These are phyloP conservation scores for Aspergillus ustus DNA, from an alignment of 2,329 filamentous ascomycete species.

Conservation along the genomic window DNA sequence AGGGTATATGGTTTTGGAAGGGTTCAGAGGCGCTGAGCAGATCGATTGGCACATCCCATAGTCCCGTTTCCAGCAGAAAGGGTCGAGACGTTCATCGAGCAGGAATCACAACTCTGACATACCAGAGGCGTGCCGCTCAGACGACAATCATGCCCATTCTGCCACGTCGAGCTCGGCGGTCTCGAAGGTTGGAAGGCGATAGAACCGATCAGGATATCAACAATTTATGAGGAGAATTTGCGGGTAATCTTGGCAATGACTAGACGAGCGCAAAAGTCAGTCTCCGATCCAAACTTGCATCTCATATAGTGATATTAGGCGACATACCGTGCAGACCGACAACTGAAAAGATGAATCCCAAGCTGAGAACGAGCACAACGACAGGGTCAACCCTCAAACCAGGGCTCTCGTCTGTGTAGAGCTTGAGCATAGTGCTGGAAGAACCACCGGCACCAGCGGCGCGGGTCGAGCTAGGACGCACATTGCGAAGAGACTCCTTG, in stretches of 20 bases:
- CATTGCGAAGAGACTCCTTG: slow-evolving; percentile 96
- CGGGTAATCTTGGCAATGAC: slow-evolving; percentile 95
- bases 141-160: slow-evolving; percentile 4
- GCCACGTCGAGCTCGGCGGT: slow-evolving; percentile 1
- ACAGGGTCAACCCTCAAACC: slow-evolving; percentile 98
- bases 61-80: slow-evolving; percentile 2
- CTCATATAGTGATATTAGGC: neutral
- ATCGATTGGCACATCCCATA: slow-evolving; percentile 9
- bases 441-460: slow-evolving; percentile 93
- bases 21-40: slow-evolving; percentile 19
- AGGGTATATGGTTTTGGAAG: slow-evolving; percentile 31
- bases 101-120: neutral
- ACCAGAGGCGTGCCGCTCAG: slow-evolving; percentile 1
- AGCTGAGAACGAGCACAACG: slow-evolving; percentile 90
- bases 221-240: slow-evolving; percentile 69
- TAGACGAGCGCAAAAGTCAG: slow-evolving; percentile 46
- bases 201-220: neutral
- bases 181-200: slow-evolving; percentile 1
- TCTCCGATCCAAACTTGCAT: neutral
- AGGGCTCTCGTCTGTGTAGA: slow-evolving; percentile 98
- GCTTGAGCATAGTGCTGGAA: slow-evolving; percentile 96
- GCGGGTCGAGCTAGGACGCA: slow-evolving; percentile 86
- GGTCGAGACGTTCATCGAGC: slow-evolving; percentile 1
- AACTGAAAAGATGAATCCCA: slow-evolving; percentile 99
- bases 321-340: slow-evolving; percentile 93